Percentiles rank a stretch among this genome's conserved stretches.
Evolutionary conservation across 2,329 filamentous ascomycete species (phyloP).

Genomic region (Beauveria bassiana): DNA sequence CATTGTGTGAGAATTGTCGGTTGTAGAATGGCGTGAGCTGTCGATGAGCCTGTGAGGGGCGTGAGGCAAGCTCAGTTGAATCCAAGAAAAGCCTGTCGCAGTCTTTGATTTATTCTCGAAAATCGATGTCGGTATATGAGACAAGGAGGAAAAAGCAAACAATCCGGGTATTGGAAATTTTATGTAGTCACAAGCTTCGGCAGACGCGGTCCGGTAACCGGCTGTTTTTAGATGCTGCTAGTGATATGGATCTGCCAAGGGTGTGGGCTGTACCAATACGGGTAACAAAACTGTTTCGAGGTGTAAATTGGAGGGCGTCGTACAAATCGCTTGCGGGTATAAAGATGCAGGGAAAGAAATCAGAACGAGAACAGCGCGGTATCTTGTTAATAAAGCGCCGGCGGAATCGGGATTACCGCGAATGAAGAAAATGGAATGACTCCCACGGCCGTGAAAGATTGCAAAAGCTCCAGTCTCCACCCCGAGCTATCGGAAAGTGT

Average conservation of each 20-base stretch:
- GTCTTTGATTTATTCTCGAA: background rate
- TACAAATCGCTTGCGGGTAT: background rate
- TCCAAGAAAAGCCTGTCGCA: background rate
- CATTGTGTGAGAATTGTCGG: slow-evolving; percentile 19
- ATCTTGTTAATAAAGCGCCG: background rate
- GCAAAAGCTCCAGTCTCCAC: background rate
- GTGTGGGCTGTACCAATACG: background rate
- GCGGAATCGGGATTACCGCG: background rate
- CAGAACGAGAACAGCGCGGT: background rate
- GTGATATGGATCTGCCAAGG: background rate
- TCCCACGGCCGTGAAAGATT: background rate
- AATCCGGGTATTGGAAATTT: background rate
- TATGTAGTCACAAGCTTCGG: slow-evolving; percentile 1
- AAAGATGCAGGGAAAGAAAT: background rate
- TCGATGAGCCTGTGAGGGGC: background rate
- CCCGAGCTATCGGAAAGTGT: background rate
- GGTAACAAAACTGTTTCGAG: background rate
- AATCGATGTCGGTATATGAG: too few relatives aligned
- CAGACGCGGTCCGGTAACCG: background rate
- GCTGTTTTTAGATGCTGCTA: background rate
- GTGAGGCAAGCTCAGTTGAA: background rate
- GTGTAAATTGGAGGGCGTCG: background rate
- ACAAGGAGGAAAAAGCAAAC: too few relatives aligned
- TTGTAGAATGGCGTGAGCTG: background rate
- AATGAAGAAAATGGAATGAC: background rate